These are phyloP conservation scores for Alternaria alternata DNA, from an alignment of 2,329 filamentous ascomycete genomes.

Conservation along the genomic window DNA sequence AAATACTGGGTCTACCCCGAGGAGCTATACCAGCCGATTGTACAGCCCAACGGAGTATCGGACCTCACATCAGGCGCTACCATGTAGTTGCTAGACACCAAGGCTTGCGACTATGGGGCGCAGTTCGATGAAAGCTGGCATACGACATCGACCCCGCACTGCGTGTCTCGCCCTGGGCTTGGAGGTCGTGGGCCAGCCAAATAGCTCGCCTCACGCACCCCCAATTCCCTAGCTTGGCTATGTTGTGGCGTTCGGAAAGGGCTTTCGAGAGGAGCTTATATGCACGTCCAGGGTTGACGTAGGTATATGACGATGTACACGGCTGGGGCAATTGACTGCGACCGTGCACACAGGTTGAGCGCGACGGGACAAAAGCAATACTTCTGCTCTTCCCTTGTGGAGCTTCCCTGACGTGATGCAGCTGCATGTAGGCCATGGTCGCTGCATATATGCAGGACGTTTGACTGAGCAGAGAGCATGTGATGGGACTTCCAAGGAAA, in stretches of 20 bases:
- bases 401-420: constrained; percentile 22
- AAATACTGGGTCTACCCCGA: constrained; percentile 7
- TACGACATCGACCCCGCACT: constrained; percentile 41
- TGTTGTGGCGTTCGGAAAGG: constrained; percentile 34
- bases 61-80: constrained; percentile 14
- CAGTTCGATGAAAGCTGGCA: constrained; percentile 23
- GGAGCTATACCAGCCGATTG: constrained; percentile 8
- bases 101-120: constrained; percentile 17
- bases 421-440: constrained; percentile 6
- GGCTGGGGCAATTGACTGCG: not conserved
- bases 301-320: constrained; percentile 42
- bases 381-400: not conserved
- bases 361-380: constrained; percentile 11
- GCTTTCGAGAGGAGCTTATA: constrained; percentile 42
- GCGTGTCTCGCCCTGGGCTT: constrained; percentile 13
- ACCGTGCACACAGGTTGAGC: constrained; percentile 17
- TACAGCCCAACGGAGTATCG: constrained; percentile 18
- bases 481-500: not conserved
- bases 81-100: constrained; percentile 9
- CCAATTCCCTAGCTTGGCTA: constrained; percentile 4
- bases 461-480: not conserved
- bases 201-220: constrained; percentile 27
- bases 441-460: not conserved
- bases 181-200: constrained; percentile 20
- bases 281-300: constrained; percentile 28